phyloP scores from a whole-genome alignment of 352 stramenopile species.

The Globisporangium echinulatum region DNA sequence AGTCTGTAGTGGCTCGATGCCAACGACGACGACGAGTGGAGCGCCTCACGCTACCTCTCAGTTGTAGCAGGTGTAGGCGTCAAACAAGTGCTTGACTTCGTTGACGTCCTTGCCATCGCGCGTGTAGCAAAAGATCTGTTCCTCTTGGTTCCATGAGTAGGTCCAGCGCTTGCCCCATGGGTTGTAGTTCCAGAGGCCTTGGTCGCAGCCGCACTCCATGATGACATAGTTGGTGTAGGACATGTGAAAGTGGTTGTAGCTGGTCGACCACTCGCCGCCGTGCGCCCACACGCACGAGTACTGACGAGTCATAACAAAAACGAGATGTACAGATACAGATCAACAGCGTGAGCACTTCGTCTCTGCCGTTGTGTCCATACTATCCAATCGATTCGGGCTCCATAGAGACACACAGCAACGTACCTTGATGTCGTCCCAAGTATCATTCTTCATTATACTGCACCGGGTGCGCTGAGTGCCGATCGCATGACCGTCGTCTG shows the following conservation, averaged over 20 bases:
- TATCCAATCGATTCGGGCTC: too few species aligned
- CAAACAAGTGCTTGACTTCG: neutral
- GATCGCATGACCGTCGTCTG: too few species aligned
- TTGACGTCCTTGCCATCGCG: neutral
- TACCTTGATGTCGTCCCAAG: neutral
- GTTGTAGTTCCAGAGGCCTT: neutral
- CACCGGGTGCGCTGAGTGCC: too few species aligned
- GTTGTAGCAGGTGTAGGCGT: neutral
- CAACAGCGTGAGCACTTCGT: too few species aligned
- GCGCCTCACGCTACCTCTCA: too few species aligned
- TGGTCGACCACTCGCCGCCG: neutral
- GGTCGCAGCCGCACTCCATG: neutral
- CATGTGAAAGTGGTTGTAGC: neutral
- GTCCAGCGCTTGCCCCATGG: neutral
- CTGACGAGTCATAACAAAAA: neutral
- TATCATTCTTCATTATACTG: neutral
- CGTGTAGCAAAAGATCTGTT: neutral
- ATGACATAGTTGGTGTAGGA: neutral
- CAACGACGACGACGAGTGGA: too few species aligned
- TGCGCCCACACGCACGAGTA: neutral
- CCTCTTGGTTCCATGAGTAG: neutral
- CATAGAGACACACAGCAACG: too few species aligned
- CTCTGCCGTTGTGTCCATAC: too few species aligned
- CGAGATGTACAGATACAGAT: too few species aligned
- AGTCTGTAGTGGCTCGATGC: too few species aligned